Evolutionary conservation across 2,329 filamentous ascomycete species (phyloP).

Genomic region (Penicillium hesseltinei): DNA sequence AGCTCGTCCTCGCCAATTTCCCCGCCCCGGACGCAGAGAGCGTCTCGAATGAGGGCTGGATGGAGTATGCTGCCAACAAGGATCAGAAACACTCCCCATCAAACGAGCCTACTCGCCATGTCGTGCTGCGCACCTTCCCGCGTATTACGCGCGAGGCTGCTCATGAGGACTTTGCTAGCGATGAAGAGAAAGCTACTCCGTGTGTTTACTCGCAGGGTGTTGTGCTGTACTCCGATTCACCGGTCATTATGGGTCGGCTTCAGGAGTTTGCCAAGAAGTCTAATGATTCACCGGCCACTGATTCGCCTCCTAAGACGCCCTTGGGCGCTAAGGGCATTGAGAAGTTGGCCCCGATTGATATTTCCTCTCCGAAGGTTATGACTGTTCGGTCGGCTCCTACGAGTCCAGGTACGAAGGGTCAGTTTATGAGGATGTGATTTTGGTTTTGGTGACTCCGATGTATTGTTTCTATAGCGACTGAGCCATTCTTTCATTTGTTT

Average conservation of each 20-base stretch:
- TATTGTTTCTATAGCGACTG: background rate
- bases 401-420: slow-evolving; percentile 17
- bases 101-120: slow-evolving; percentile 36
- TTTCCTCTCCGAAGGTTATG: slow-evolving; percentile 9
- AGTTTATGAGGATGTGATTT: slow-evolving; percentile 6
- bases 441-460: background rate
- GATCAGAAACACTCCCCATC: slow-evolving; percentile 15
- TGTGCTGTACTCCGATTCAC: slow-evolving; percentile 52
- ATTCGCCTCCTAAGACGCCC: slow-evolving; percentile 16
- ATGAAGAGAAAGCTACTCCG: slow-evolving; percentile 42
- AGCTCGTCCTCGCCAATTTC: slow-evolving; percentile 54
- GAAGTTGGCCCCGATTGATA: slow-evolving; percentile 4
- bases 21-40: slow-evolving; percentile 41
- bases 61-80: slow-evolving; percentile 33
- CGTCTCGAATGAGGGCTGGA: slow-evolving; percentile 38
- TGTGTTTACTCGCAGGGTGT: slow-evolving; percentile 52
- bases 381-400: slow-evolving; percentile 20
- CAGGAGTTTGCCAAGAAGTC: slow-evolving; percentile 41
- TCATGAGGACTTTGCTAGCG: slow-evolving; percentile 49
- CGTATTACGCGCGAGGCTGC: slow-evolving; percentile 53
- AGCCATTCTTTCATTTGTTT: background rate
- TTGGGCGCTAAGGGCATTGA: slow-evolving; percentile 1
- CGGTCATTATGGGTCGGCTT: slow-evolving; percentile 40
- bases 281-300: slow-evolving; percentile 13
- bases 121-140: slow-evolving; percentile 53